Conservation (phyloP, 805 yeast species). For the Candida succiphila region DNA sequence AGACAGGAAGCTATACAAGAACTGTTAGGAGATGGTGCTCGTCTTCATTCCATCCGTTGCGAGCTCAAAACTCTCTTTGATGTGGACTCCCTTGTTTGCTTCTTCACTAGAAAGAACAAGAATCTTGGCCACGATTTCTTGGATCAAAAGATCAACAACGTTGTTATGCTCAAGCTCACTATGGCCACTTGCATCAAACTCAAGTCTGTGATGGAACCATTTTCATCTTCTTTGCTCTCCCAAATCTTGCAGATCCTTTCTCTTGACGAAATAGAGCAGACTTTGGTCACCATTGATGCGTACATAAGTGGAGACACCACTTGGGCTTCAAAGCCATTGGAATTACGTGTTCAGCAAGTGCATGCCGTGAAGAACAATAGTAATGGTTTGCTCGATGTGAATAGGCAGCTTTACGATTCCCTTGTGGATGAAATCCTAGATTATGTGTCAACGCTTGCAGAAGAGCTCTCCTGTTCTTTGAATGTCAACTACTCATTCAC, state of each 20-base stretch:
- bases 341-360: conserved; percentile 31
- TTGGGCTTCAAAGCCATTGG: conserved; percentile 30
- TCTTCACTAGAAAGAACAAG: conserved; percentile 19
- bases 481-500: conserved; percentile 24
- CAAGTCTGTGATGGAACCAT: conserved; percentile 6
- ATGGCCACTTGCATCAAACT: conserved; percentile 15
- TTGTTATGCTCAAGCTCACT: conserved; percentile 29
- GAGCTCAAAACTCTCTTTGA: conserved; percentile 24
- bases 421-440: conserved; percentile 25
- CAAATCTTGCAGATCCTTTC: conserved; percentile 20
- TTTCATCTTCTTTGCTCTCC: conserved; percentile 5
- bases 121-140: conserved; percentile 10
- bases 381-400: conserved; percentile 35
- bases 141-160: conserved; percentile 29
- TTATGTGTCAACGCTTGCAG: conserved; percentile 16
- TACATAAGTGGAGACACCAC: conserved; percentile 31
- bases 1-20: conserved; percentile 29
- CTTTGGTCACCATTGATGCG: conserved; percentile 18
- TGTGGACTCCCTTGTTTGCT: conserved; percentile 29
- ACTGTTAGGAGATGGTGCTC: conserved; percentile 13
- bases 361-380: conserved; percentile 33
- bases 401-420: conserved; percentile 29
- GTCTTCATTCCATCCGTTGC: conserved; percentile 3
- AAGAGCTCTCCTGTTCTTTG: conserved; percentile 14
- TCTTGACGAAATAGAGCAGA: conserved; percentile 12